phyloP scores from a whole-genome alignment of 441 rosid genomes.

The Erysimum pusillum region DNA sequence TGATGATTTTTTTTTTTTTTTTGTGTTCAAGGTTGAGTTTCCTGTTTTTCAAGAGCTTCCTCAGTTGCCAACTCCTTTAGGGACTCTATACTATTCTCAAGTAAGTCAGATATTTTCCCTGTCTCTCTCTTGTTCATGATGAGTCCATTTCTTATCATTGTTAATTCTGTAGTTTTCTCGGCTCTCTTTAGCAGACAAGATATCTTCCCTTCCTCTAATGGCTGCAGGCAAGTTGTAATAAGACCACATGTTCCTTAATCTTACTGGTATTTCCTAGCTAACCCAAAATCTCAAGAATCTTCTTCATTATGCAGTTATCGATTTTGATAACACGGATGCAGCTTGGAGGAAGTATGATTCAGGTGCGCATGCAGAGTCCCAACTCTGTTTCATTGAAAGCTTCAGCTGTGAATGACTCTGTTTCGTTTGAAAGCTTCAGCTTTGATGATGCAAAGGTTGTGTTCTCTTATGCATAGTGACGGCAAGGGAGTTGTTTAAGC shows the following conservation, averaged over 20 bases:
- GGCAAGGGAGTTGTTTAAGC: not conserved
- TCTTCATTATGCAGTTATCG: constrained; percentile 56
- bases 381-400: not conserved
- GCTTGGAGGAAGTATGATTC: constrained; percentile 79
- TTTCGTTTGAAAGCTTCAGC: not conserved
- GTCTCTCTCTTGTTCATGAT: not conserved
- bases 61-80: constrained; percentile 70
- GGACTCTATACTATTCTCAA: constrained; percentile 38
- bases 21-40: constrained; percentile 66
- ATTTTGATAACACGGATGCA: constrained; percentile 72
- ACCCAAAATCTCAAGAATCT: not conserved
- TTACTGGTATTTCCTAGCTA: not conserved
- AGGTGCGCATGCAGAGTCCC: not conserved
- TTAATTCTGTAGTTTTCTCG: constrained; percentile 54
- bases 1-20: not conserved
- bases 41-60: constrained; percentile 71
- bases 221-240: constrained; percentile 59
- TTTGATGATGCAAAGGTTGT: not conserved
- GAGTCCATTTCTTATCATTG: not conserved
- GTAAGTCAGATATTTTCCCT: constrained; percentile 46
- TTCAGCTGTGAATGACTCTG: not conserved
- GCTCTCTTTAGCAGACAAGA: constrained; percentile 58
- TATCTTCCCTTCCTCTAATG: constrained; percentile 66
- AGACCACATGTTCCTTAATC: not conserved
- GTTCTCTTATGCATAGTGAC: not conserved